A percentile compares a stretch with the other conserved stretches of the same genome.
phyloP scores from a whole-genome alignment of 192 early-diverging fungal genomes.

The Coemansia sp. region DNA sequence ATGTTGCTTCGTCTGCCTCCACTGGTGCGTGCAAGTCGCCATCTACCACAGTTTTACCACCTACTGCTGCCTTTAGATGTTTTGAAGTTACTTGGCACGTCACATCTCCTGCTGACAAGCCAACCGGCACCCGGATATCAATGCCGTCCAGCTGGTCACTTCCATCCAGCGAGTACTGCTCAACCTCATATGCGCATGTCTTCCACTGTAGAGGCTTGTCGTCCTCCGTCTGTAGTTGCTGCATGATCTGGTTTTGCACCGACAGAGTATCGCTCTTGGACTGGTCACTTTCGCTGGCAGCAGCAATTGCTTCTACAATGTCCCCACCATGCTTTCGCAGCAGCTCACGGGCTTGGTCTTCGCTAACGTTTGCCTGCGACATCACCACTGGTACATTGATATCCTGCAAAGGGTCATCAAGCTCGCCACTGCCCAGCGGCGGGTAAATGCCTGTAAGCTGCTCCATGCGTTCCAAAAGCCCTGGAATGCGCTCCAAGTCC shows the following conservation, averaged over 20 bases:
- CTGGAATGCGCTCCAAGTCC: slow-evolving; percentile 56
- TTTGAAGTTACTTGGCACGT: slow-evolving; percentile 21
- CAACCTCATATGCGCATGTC: slow-evolving; percentile 38
- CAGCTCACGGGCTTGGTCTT: slow-evolving; percentile 57
- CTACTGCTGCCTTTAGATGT: slow-evolving; percentile 21
- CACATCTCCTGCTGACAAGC: slow-evolving; percentile 14
- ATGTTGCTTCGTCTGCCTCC: slow-evolving; percentile 23
- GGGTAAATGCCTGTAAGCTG: slow-evolving; percentile 59
- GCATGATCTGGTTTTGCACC: slow-evolving; percentile 32
- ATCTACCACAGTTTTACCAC: slow-evolving; percentile 19
- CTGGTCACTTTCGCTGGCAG: slow-evolving; percentile 9
- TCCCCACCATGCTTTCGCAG: slow-evolving; percentile 56
- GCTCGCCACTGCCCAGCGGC: slow-evolving; percentile 43
- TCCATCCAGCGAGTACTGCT: slow-evolving; percentile 31
- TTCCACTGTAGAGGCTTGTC: slow-evolving; percentile 22
- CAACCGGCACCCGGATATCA: slow-evolving; percentile 34
- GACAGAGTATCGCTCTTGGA: slow-evolving; percentile 3
- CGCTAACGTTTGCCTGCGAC: slow-evolving; percentile 58
- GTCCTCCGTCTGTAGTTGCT: slow-evolving; percentile 24
- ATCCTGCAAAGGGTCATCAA: slow-evolving; percentile 16
- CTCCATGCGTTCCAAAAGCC: slow-evolving; percentile 63
- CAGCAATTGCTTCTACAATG: slow-evolving; percentile 62
- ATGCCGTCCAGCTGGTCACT: slow-evolving; percentile 32
- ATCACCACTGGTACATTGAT: slow-evolving; percentile 58
- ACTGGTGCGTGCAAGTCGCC: slow-evolving; percentile 35